Evolutionary conservation across 495 filamentous ascomycete genomes (phyloP).

Genomic region (Rusavskia elegans): DNA sequence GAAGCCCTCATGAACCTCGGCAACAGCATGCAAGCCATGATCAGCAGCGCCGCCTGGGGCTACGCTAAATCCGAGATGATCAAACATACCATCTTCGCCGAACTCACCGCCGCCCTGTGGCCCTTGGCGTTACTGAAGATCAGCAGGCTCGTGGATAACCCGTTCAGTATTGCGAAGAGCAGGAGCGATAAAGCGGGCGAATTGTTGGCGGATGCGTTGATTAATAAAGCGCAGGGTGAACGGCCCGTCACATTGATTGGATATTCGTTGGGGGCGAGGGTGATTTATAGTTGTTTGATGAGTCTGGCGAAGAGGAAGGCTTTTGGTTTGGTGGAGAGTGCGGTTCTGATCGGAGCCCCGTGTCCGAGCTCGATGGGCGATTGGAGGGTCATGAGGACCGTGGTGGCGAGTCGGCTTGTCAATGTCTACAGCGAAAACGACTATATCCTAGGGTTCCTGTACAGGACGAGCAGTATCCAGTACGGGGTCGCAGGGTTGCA

Average conservation of each 20-base stretch:
- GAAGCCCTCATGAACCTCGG: slow-evolving; percentile 65
- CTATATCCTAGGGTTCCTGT: slow-evolving; percentile 60
- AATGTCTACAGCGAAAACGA: slow-evolving; percentile 71
- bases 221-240: slow-evolving; percentile 79
- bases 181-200: slow-evolving; percentile 77
- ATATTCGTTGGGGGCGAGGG: slow-evolving; percentile 78
- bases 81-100: slow-evolving; percentile 60
- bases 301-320: slow-evolving; percentile 57
- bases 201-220: slow-evolving; percentile 73
- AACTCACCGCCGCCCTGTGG: slow-evolving; percentile 56
- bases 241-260: slow-evolving; percentile 77
- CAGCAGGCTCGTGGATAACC: slow-evolving; percentile 71
- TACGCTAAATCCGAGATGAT: slow-evolving; percentile 64
- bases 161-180: slow-evolving; percentile 68
- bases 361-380: slow-evolving; percentile 47
- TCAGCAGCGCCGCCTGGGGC: slow-evolving; percentile 63
- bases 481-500: slow-evolving; percentile 64
- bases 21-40: slow-evolving; percentile 51
- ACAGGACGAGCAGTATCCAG: slow-evolving; percentile 61
- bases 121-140: slow-evolving; percentile 66
- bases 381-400: slow-evolving; percentile 54
- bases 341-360: slow-evolving; percentile 68
- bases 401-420: slow-evolving; percentile 56
- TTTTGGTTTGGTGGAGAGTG: slow-evolving; percentile 78
- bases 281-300: slow-evolving; percentile 72